Evolutionary conservation across 106 monocot genomes (phyloP).

Genomic region (Vanilla planifolia): DNA sequence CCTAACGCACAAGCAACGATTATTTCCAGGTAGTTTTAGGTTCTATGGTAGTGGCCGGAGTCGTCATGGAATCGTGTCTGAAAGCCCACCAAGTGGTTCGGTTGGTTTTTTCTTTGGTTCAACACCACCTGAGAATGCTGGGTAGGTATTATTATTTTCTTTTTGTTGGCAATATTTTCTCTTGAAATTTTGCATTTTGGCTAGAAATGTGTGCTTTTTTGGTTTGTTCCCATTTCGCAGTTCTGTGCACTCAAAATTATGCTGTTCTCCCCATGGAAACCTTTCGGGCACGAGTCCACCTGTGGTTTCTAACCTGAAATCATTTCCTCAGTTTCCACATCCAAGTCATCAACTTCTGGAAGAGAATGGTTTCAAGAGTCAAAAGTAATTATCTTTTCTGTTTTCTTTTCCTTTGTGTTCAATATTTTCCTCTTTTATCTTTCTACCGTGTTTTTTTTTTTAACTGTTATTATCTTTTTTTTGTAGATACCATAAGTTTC

Average conservation of each 20-base stretch:
- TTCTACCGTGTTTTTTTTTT: not conserved
- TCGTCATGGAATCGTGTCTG: constrained; percentile 46
- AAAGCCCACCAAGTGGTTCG: constrained; percentile 76
- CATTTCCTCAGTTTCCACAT: constrained; percentile 87
- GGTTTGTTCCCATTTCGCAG: constrained; percentile 22
- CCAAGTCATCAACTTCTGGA: constrained; percentile 90
- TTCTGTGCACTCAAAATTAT: constrained; percentile 45
- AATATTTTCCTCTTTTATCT: not conserved
- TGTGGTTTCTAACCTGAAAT: constrained; percentile 75
- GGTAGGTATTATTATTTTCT: constrained; percentile 25
- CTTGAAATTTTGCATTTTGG: too few species aligned
- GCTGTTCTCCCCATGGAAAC: constrained; percentile 58
- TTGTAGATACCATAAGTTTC: constrained; percentile 79
- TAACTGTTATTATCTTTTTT: constrained; percentile 4
- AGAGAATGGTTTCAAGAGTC: constrained; percentile 89
- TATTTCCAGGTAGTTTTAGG: constrained; percentile 62
- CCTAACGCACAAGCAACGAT: constrained; percentile 44
- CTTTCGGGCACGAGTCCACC: constrained; percentile 61
- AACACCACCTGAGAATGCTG: constrained; percentile 77
- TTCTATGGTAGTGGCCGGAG: constrained; percentile 24
- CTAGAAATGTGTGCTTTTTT: too few species aligned
- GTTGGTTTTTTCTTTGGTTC: constrained; percentile 91
- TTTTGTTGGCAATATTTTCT: not conserved
- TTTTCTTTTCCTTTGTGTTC: not conserved
- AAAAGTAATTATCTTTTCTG: constrained; percentile 45